A percentile compares a stretch with the other conserved stretches of the same genome.
These are phyloP conservation scores for Populus ilicifolia DNA, from an alignment of 345 rosid genomes.

Conservation along the genomic window DNA sequence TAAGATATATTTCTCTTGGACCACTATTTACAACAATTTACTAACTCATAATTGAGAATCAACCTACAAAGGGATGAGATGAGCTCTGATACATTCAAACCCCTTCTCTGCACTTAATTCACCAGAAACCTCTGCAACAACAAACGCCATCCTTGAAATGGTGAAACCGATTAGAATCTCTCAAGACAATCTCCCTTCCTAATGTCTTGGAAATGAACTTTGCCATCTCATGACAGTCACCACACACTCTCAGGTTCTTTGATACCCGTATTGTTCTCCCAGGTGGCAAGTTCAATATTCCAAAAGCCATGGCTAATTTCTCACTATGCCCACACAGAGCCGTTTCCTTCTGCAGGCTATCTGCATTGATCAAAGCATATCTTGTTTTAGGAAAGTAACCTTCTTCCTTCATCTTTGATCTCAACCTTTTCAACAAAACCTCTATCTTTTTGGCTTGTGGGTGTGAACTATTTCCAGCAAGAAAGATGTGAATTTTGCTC, in stretches of 20 bases:
- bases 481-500: constrained; percentile 24
- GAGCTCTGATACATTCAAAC: neutral
- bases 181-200: constrained; percentile 31
- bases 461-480: constrained; percentile 23
- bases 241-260: constrained; percentile 31
- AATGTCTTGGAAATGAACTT: constrained; percentile 29
- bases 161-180: constrained; percentile 40
- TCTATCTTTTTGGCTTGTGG: constrained; percentile 17
- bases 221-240: constrained; percentile 34
- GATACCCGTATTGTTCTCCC: constrained; percentile 25
- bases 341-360: constrained; percentile 26
- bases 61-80: neutral
- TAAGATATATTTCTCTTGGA: neutral
- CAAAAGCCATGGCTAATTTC: constrained; percentile 34
- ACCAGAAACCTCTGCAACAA: constrained; percentile 42
- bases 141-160: constrained; percentile 34
- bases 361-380: constrained; percentile 22
- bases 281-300: constrained; percentile 24
- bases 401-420: constrained; percentile 27
- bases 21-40: constrained; percentile 1
- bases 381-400: constrained; percentile 17
- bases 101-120: neutral
- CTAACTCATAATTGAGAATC: neutral
- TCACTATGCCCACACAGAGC: constrained; percentile 38
- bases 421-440: constrained; percentile 10